Evolutionary conservation across 345 rosid genomes (phyloP).

Genomic region (Aegle marmelos): DNA sequence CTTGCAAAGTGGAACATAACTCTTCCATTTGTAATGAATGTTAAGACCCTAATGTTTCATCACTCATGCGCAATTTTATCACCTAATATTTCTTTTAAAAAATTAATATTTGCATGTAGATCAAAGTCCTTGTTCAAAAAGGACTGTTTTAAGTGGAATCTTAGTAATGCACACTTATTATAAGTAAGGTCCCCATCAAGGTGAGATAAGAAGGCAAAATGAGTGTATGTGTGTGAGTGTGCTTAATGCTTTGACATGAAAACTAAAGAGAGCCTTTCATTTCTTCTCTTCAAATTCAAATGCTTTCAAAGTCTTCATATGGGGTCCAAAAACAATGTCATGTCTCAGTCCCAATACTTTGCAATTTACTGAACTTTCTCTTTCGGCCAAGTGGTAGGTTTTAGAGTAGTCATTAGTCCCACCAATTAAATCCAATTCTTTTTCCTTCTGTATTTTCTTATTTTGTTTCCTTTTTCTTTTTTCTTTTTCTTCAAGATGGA

Average conservation of each 20-base stretch:
- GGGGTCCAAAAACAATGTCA: slow-evolving; percentile 14
- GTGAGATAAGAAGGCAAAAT: slow-evolving; percentile 3
- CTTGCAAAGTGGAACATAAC: slow-evolving; percentile 31
- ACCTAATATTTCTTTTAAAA: too few species aligned
- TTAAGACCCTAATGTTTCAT: slow-evolving; percentile 14
- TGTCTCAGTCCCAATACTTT: not conserved
- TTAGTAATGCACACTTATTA: slow-evolving; percentile 23
- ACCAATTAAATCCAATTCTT: not conserved
- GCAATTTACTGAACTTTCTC: not conserved
- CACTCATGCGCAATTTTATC: slow-evolving; percentile 20
- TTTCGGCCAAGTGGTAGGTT: slow-evolving; percentile 10
- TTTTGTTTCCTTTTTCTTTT: not conserved
- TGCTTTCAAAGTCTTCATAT: slow-evolving; percentile 18
- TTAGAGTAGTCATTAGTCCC: not conserved
- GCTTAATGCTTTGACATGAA: slow-evolving; percentile 15
- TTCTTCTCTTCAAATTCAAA: slow-evolving; percentile 9
- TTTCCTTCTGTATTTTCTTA: not conserved
- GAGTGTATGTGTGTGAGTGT: slow-evolving; percentile 5
- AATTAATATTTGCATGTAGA: too few species aligned
- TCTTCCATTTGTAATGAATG: slow-evolving; percentile 30
- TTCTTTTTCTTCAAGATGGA: not conserved
- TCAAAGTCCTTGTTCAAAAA: slow-evolving; percentile 4
- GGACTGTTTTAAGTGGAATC: slow-evolving; percentile 34
- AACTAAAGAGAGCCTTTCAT: slow-evolving; percentile 21
- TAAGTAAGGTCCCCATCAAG: slow-evolving; percentile 20